These are phyloP conservation scores for Vitis rupestris DNA, from an alignment of 164 flowering plant genomes.

Conservation along the genomic window DNA sequence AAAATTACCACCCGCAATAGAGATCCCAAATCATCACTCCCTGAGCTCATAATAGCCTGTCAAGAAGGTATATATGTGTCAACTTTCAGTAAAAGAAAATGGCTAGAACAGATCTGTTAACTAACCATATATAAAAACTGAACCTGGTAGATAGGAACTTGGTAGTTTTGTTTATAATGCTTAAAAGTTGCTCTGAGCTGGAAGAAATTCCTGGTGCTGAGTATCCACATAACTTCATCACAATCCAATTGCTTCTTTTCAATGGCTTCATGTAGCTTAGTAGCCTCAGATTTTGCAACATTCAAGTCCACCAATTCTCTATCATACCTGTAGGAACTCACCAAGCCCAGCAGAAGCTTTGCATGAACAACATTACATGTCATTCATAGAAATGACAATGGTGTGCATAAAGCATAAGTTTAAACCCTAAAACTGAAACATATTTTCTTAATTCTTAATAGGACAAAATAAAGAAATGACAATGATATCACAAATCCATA, in stretches of 20 bases:
- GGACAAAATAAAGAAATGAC: too few species aligned
- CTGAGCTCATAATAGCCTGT: slow-evolving; percentile 54
- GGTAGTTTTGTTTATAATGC: slow-evolving; percentile 42
- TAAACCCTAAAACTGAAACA: too few species aligned
- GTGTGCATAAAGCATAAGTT: too few species aligned
- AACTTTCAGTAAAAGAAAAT: neutral
- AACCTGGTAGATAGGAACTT: slow-evolving; percentile 60
- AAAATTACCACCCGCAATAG: slow-evolving; percentile 39
- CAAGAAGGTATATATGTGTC: neutral
- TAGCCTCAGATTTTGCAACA: slow-evolving; percentile 40
- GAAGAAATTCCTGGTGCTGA: slow-evolving; percentile 53
- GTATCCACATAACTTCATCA: slow-evolving; percentile 50
- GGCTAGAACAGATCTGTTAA: neutral
- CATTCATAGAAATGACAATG: too few species aligned
- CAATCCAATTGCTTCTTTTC: slow-evolving; percentile 43
- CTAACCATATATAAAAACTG: neutral
- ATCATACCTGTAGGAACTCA: slow-evolving; percentile 70
- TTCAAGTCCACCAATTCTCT: slow-evolving; percentile 46
- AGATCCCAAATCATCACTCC: slow-evolving; percentile 41
- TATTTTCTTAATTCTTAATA: too few species aligned
- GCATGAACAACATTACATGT: neutral
- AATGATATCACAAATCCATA: too few species aligned
- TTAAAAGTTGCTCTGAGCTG: slow-evolving; percentile 72
- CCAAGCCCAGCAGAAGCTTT: slow-evolving; percentile 64
- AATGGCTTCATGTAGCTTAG: slow-evolving; percentile 47